Conservation (phyloP, 257 asterid species). For the Solanum bukasovii region DNA sequence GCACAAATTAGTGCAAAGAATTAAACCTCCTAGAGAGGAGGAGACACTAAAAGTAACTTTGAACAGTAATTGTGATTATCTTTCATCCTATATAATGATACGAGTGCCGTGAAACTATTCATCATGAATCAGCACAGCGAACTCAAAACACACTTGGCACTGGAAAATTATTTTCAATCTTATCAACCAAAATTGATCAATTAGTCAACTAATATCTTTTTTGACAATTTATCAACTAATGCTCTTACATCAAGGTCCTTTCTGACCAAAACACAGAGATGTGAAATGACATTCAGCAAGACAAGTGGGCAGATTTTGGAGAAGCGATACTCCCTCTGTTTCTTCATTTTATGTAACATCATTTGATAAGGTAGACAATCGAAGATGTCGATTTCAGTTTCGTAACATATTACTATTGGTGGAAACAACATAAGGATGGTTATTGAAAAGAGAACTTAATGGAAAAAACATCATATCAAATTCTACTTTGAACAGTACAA, state of each 20-base stretch:
- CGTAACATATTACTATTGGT: neutral
- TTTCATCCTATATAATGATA: neutral
- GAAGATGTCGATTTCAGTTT: neutral
- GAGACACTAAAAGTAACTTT: neutral
- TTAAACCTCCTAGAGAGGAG: neutral
- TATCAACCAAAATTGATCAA: neutral
- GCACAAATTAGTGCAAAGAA: slow-evolving; percentile 17
- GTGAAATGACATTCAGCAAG: neutral
- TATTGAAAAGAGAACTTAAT: neutral
- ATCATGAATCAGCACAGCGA: neutral
- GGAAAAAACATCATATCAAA: neutral
- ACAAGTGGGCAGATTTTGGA: neutral
- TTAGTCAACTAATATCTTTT: neutral
- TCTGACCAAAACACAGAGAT: neutral
- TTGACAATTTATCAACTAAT: neutral
- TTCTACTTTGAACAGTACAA: neutral
- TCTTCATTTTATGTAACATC: neutral
- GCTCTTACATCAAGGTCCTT: neutral
- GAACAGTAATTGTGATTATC: neutral
- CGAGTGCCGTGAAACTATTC: neutral
- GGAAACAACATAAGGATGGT: neutral
- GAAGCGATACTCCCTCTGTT: neutral
- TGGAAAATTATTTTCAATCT: neutral
- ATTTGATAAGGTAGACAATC: neutral
- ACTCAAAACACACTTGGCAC: neutral